Conservation (phyloP, 495 filamentous ascomycete species). For the Talaromyces liani region DNA sequence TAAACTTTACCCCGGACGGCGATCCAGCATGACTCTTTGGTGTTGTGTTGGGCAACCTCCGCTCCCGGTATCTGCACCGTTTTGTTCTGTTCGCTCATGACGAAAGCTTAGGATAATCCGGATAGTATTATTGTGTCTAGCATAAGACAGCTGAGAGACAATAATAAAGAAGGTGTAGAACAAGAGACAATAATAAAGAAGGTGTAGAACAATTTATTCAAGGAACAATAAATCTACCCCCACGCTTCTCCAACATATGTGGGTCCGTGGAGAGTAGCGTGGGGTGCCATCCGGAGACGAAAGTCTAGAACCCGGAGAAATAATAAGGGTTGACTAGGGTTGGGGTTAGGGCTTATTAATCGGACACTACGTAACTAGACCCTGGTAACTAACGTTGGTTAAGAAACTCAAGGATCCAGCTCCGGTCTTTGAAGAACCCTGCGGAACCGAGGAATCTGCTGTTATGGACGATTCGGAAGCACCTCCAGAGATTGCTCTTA, state of each 20-base stretch:
- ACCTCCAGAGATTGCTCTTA: too few relatives aligned
- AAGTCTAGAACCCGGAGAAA: too few relatives aligned
- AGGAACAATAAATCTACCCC: background rate
- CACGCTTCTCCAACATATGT: background rate
- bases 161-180: background rate
- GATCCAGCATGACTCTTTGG: constrained; percentile 67
- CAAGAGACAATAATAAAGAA: background rate
- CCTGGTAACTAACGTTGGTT: too few relatives aligned
- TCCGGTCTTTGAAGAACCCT: too few relatives aligned
- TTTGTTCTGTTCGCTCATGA: background rate
- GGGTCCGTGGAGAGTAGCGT: background rate
- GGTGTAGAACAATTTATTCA: background rate
- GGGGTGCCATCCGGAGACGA: too few relatives aligned
- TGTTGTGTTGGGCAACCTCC: constrained; percentile 63
- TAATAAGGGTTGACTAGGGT: too few relatives aligned
- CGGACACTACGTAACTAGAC: too few relatives aligned
- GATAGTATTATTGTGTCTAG: background rate
- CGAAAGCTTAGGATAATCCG: background rate
- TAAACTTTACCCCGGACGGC: constrained; percentile 70
- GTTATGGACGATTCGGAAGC: too few relatives aligned
- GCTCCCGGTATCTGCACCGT: constrained; percentile 29
- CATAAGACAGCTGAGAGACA: background rate
- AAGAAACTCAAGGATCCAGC: too few relatives aligned
- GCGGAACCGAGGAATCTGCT: too few relatives aligned
- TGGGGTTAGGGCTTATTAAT: too few relatives aligned